A percentile compares a stretch with the other conserved stretches of the same genome.
Conservation (phyloP, 2,329 filamentous ascomycete species). For the Trichoderma atroviride region DNA sequence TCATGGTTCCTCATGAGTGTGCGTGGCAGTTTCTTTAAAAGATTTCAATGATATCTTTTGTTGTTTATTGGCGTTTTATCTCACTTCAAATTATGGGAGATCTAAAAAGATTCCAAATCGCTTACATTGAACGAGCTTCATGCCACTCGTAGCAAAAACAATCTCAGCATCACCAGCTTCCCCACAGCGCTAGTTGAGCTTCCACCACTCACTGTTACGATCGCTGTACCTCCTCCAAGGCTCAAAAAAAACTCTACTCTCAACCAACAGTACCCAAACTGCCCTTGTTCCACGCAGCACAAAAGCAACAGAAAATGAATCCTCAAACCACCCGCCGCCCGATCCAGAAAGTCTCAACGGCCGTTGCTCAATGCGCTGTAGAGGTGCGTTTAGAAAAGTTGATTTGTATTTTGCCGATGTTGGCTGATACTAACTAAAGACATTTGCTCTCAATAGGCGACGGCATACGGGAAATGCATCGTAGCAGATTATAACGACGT, state of each 20-base stretch:
- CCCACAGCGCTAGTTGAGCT: conserved; percentile 8
- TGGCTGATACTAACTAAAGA: not conserved
- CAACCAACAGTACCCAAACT: not conserved
- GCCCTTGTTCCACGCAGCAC: not conserved
- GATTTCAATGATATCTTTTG: not conserved
- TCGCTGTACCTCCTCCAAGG: not conserved
- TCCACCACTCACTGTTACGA: not conserved
- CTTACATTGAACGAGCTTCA: not conserved
- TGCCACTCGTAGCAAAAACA: not conserved
- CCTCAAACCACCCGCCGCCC: conserved; percentile 43
- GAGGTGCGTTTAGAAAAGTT: conserved; percentile 47
- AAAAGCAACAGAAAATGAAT: not conserved
- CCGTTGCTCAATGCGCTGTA: conserved; percentile 57
- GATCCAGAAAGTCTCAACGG: conserved; percentile 57
- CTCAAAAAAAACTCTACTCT: conserved; percentile 4
- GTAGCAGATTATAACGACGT: conserved; percentile 87
- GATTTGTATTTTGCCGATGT: not conserved
- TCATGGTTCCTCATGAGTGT: not conserved
- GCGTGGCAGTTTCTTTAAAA: not conserved
- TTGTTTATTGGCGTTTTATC: not conserved
- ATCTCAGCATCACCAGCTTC: not conserved
- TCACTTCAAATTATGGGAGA: not conserved
- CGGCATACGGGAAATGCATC: conserved; percentile 88
- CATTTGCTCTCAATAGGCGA: conserved; percentile 60
- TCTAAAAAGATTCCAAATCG: not conserved